phyloP scores from a whole-genome alignment of 2,329 filamentous ascomycete species.

The Coniochaeta pulveracea region DNA sequence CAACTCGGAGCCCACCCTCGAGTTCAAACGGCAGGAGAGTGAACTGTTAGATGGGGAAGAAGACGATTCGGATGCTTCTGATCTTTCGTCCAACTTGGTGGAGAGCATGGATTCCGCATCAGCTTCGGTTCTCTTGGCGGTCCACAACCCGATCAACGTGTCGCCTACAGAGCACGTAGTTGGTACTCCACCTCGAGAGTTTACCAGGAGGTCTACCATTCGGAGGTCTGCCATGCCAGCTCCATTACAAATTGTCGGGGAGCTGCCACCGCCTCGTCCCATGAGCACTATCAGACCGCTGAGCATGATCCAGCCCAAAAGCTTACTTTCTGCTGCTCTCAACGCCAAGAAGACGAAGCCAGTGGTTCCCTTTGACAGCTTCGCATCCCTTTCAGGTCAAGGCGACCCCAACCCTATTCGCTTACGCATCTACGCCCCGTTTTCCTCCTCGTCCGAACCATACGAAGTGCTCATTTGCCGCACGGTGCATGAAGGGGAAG shows the following conservation, averaged over 20 bases:
- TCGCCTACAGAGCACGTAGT: slow-evolving; percentile 47
- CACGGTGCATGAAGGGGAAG: slow-evolving; percentile 56
- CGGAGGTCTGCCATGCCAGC: slow-evolving; percentile 47
- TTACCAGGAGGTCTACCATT: slow-evolving; percentile 51
- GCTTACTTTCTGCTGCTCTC: slow-evolving; percentile 59
- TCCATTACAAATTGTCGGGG: slow-evolving; percentile 46
- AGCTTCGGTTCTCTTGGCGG: slow-evolving; percentile 58
- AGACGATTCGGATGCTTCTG: slow-evolving; percentile 47
- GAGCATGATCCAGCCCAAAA: slow-evolving; percentile 59
- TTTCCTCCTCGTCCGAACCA: slow-evolving; percentile 52
- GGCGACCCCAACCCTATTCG: slow-evolving; percentile 67
- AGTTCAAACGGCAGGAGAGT: slow-evolving; percentile 32
- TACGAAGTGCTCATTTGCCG: slow-evolving; percentile 63
- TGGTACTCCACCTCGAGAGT: slow-evolving; percentile 51
- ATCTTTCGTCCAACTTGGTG: slow-evolving; percentile 53
- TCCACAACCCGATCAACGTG: slow-evolving; percentile 44
- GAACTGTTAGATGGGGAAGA: slow-evolving; percentile 45
- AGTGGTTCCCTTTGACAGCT: slow-evolving; percentile 63
- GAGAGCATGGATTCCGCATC: slow-evolving; percentile 60
- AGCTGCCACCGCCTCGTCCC: slow-evolving; percentile 60
- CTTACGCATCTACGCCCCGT: slow-evolving; percentile 67
- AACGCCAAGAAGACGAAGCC: slow-evolving; percentile 61
- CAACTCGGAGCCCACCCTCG: slow-evolving; percentile 34
- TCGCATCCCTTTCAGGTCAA: slow-evolving; percentile 65
- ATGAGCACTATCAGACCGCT: slow-evolving; percentile 50